phyloP scores from a whole-genome alignment of 352 stramenopile genomes.

The Thalassiosira exigua region DNA sequence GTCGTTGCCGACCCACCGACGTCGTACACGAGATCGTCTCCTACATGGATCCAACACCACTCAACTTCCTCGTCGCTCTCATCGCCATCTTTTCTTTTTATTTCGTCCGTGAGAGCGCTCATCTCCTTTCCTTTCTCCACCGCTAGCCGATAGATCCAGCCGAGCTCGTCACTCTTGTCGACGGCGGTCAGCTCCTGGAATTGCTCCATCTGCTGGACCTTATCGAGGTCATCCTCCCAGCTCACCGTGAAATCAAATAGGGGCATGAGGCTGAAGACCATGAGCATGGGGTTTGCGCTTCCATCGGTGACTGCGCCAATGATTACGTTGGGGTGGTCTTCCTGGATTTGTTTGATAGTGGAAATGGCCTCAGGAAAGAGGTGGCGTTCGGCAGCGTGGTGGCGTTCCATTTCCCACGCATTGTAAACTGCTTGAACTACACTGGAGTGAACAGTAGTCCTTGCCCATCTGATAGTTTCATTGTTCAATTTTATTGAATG shows the following conservation, averaged over 20 bases:
- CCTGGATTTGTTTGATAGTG: constrained; percentile 79
- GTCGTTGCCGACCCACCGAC: constrained; percentile 68
- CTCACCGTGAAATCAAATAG: constrained; percentile 85
- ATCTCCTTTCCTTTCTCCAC: constrained; percentile 76
- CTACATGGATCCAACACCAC: constrained; percentile 82
- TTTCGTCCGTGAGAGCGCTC: constrained; percentile 50
- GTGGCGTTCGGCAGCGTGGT: constrained; percentile 81
- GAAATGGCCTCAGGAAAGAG: constrained; percentile 78
- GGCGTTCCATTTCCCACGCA: constrained; percentile 84
- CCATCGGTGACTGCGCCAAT: constrained; percentile 86
- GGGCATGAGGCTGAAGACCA: constrained; percentile 82
- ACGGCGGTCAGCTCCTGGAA: constrained; percentile 77
- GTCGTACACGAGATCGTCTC: constrained; percentile 86
- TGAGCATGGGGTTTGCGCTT: constrained; percentile 80
- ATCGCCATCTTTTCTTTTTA: constrained; percentile 50
- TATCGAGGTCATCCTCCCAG: constrained; percentile 81
- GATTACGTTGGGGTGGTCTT: constrained; percentile 77
- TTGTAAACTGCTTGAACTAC: constrained; percentile 81
- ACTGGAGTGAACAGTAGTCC: constrained; percentile 65
- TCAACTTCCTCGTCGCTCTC: constrained; percentile 67
- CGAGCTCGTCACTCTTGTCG: constrained; percentile 70
- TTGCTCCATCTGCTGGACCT: constrained; percentile 59
- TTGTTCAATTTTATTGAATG: constrained; percentile 10
- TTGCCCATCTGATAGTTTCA: constrained; percentile 65
- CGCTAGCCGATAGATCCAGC: constrained; percentile 81